Evolutionary conservation across 139 green algal genomes (phyloP).

Genomic region (Dunaliella sp.): DNA sequence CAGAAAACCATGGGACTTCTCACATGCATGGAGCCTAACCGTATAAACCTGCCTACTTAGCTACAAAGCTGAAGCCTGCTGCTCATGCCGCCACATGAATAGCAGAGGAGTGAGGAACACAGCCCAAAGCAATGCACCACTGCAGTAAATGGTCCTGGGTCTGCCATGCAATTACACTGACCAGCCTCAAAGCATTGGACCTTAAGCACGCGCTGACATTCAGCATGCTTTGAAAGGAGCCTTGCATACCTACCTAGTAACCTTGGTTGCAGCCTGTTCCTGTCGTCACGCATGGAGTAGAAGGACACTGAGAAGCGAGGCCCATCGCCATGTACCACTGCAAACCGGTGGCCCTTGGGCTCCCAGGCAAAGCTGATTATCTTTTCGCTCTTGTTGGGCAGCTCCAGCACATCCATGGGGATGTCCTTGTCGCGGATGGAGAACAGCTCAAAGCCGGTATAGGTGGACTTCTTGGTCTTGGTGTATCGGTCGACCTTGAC

Average conservation of each 20-base stretch:
- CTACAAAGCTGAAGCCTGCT: too few species aligned
- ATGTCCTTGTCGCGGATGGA: constrained; percentile 74
- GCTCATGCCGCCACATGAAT: too few species aligned
- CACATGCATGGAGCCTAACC: too few species aligned
- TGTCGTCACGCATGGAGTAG: constrained; percentile 91
- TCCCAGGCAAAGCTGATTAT: constrained; percentile 92
- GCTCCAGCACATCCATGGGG: constrained; percentile 83
- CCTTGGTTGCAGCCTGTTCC: constrained; percentile 45
- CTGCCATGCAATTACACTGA: too few species aligned
- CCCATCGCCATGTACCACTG: constrained; percentile 88
- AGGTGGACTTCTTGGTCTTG: constrained; percentile 97
- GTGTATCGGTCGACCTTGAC: constrained; percentile 95
- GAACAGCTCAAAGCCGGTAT: constrained; percentile 96
- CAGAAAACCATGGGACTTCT: too few species aligned
- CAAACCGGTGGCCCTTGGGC: constrained; percentile 88
- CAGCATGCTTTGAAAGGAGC: too few species aligned
- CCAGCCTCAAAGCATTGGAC: too few species aligned
- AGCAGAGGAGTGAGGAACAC: too few species aligned
- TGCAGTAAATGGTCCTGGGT: too few species aligned
- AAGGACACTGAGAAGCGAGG: constrained; percentile 78
- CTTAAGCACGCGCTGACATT: too few species aligned
- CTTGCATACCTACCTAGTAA: constrained; percentile 46
- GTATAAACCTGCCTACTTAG: too few species aligned
- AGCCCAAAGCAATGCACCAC: too few species aligned
- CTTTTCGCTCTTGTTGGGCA: constrained; percentile 71